Conservation (phyloP, 257 asterid genomes). For the Craterostigma plantagineum region DNA sequence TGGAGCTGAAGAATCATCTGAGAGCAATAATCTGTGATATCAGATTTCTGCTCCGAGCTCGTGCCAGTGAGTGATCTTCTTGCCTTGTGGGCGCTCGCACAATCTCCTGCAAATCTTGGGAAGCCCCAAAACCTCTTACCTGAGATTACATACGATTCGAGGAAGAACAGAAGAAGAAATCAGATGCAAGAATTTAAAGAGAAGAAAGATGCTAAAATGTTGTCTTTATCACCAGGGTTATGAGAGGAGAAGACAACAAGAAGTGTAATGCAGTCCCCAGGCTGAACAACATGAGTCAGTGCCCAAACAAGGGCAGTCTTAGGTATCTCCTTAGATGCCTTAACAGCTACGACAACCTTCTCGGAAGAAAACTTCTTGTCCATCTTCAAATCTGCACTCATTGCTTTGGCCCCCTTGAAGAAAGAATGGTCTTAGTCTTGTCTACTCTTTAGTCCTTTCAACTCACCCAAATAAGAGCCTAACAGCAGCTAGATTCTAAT, state of each 20-base stretch:
- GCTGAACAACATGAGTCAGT: slow-evolving; percentile 91
- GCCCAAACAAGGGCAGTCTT: slow-evolving; percentile 95
- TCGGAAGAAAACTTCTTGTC: neutral
- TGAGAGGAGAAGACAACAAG: slow-evolving; percentile 75
- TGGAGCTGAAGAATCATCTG: slow-evolving; percentile 98
- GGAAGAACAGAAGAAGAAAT: neutral
- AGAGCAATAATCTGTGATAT: slow-evolving; percentile 70
- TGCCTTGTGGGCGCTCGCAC: slow-evolving; percentile 69
- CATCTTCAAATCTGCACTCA: slow-evolving; percentile 1
- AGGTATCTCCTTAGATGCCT: slow-evolving; percentile 85
- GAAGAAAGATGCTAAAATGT: too few species aligned
- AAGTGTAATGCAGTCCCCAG: slow-evolving; percentile 92
- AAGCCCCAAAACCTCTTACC: slow-evolving; percentile 80
- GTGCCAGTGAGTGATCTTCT: slow-evolving; percentile 43
- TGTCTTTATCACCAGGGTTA: slow-evolving; percentile 32
- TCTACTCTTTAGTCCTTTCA: too few species aligned
- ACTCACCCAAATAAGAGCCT: too few species aligned
- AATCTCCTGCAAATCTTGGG: slow-evolving; percentile 92
- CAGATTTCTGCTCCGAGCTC: slow-evolving; percentile 51
- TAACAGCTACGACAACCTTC: slow-evolving; percentile 82
- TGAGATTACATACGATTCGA: slow-evolving; percentile 11
- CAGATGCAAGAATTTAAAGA: neutral
- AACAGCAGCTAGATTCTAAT: too few species aligned
- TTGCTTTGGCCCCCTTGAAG: neutral
- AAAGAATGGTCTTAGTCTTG: too few species aligned